Percentiles rank a stretch among this genome's conserved stretches.
Conservation (phyloP, 1,284 basidiomycete species). For the Macrocystidia cucumis region DNA sequence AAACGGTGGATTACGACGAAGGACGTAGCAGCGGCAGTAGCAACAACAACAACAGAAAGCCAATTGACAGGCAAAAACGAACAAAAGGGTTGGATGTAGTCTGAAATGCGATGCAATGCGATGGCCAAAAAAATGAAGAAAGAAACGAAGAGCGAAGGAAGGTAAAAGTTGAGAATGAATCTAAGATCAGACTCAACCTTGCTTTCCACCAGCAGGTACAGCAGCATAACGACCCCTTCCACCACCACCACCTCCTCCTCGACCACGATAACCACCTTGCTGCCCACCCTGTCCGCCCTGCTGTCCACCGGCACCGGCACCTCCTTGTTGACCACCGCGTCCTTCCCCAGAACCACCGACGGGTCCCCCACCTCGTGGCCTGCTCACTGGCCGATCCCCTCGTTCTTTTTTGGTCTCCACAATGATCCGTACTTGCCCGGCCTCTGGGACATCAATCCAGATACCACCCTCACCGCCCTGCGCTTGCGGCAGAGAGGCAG, state of each 20-base stretch:
- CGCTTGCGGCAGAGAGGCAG: constrained; percentile 51
- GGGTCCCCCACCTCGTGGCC: constrained; percentile 40
- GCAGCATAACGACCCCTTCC: constrained; percentile 7
- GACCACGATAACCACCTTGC: constrained; percentile 19
- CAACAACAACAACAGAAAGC: too few relatives aligned
- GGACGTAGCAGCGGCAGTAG: too few relatives aligned
- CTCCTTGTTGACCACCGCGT: constrained; percentile 30
- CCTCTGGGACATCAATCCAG: constrained; percentile 54
- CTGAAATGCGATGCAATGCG: too few relatives aligned
- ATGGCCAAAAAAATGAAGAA: too few relatives aligned
- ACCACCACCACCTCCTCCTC: constrained; percentile 20
- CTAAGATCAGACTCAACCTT: neutral
- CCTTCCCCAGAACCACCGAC: constrained; percentile 28
- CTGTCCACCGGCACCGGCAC: constrained; percentile 24
- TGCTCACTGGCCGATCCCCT: constrained; percentile 55
- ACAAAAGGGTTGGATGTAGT: too few relatives aligned
- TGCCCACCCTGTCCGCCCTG: constrained; percentile 20
- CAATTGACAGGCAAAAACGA: too few relatives aligned
- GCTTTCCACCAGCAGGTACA: too few relatives aligned
- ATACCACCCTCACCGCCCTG: constrained; percentile 90
- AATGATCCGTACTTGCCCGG: constrained; percentile 50
- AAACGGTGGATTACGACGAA: too few relatives aligned
- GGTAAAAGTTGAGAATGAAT: too few relatives aligned
- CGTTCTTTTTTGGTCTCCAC: constrained; percentile 91
- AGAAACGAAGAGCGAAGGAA: too few relatives aligned